A percentile compares a stretch with the other conserved stretches of the same genome.
Evolutionary conservation across 1,284 basidiomycete genomes (phyloP).

Genomic region (Vanrija sp.): DNA sequence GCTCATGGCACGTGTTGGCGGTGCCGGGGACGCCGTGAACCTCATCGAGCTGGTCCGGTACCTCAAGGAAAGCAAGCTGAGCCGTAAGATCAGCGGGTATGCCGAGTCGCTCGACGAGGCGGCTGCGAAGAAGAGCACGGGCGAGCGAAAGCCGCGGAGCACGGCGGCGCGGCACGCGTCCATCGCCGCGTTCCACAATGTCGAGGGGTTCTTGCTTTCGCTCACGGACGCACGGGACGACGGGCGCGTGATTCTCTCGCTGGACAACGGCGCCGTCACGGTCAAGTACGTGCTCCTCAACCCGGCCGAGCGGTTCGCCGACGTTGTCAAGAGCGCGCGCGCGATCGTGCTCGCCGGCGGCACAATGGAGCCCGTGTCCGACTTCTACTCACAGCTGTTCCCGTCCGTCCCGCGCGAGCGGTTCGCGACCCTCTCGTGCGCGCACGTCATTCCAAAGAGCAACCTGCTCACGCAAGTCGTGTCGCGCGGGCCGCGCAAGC

Average conservation of each 20-base stretch:
- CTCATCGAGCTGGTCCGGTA: slow-evolving; percentile 78
- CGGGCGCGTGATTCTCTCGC: slow-evolving; percentile 51
- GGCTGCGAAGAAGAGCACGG: slow-evolving; percentile 3
- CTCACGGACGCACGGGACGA: slow-evolving; percentile 78
- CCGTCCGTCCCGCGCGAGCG: slow-evolving; percentile 60
- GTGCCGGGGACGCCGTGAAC: slow-evolving; percentile 62
- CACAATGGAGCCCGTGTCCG: slow-evolving; percentile 96
- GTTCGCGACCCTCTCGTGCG: slow-evolving; percentile 79
- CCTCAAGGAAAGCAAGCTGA: slow-evolving; percentile 78
- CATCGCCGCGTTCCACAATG: slow-evolving; percentile 74
- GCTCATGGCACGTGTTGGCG: slow-evolving; percentile 64
- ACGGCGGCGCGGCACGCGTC: slow-evolving; percentile 35
- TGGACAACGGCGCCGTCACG: slow-evolving; percentile 43
- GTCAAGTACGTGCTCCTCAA: slow-evolving; percentile 94
- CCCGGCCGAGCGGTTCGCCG: slow-evolving; percentile 78
- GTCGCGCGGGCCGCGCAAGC: slow-evolving; percentile 69
- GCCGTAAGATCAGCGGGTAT: slow-evolving; percentile 68
- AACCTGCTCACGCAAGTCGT: slow-evolving; percentile 79
- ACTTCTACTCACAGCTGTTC: slow-evolving; percentile 80
- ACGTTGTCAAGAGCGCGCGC: slow-evolving; percentile 73
- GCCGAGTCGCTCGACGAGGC: slow-evolving; percentile 59
- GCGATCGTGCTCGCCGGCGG: slow-evolving; percentile 88
- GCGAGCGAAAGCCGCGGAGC: slow-evolving; percentile 55
- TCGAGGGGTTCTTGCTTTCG: slow-evolving; percentile 80
- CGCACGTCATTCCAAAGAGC: slow-evolving; percentile 80